These are phyloP conservation scores for Leptomonas pyrrhocoris DNA, from an alignment of 208 protist genomes.

Conservation along the genomic window DNA sequence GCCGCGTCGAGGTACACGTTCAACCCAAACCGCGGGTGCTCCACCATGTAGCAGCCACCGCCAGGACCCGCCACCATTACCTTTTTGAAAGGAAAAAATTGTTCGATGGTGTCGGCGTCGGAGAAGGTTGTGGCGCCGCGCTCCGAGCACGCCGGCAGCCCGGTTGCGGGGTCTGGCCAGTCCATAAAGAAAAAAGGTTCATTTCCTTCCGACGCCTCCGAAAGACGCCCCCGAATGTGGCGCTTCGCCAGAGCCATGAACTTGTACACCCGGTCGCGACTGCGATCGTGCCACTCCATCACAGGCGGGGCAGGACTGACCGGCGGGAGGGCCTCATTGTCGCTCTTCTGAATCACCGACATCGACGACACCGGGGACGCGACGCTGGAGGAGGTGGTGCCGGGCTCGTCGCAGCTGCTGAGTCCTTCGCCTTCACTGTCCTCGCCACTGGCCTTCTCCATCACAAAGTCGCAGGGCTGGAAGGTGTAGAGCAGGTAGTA, in stretches of 20 bases:
- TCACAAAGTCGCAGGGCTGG: slow-evolving; percentile 37
- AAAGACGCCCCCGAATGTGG: slow-evolving; percentile 12
- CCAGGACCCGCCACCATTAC: slow-evolving; percentile 43
- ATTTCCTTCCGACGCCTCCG: background rate
- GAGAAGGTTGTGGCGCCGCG: slow-evolving; percentile 40
- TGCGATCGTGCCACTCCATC: slow-evolving; percentile 49
- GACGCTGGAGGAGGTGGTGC: background rate
- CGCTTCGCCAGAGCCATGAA: slow-evolving; percentile 36
- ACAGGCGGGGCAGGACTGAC: slow-evolving; percentile 25
- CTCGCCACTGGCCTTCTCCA: background rate
- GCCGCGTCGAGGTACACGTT: slow-evolving; percentile 50
- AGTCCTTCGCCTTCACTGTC: slow-evolving; percentile 25
- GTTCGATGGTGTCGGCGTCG: slow-evolving; percentile 48
- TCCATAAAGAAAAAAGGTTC: slow-evolving; percentile 40
- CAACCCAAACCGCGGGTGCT: slow-evolving; percentile 48
- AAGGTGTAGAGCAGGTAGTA: slow-evolving; percentile 54
- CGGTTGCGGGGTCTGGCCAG: slow-evolving; percentile 61
- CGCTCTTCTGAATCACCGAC: background rate
- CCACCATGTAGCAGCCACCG: slow-evolving; percentile 57
- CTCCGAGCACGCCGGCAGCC: slow-evolving; percentile 35
- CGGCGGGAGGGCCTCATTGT: slow-evolving; percentile 17
- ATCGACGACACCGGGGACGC: slow-evolving; percentile 1
- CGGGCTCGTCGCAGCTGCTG: slow-evolving; percentile 1
- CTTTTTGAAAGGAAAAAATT: slow-evolving; percentile 49
- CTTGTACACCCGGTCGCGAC: slow-evolving; percentile 43